Evolutionary conservation across 139 green algal species (phyloP), one percentile per base, ranked within the genome.

Genomic region (Coelastrella sp.): DNA sequence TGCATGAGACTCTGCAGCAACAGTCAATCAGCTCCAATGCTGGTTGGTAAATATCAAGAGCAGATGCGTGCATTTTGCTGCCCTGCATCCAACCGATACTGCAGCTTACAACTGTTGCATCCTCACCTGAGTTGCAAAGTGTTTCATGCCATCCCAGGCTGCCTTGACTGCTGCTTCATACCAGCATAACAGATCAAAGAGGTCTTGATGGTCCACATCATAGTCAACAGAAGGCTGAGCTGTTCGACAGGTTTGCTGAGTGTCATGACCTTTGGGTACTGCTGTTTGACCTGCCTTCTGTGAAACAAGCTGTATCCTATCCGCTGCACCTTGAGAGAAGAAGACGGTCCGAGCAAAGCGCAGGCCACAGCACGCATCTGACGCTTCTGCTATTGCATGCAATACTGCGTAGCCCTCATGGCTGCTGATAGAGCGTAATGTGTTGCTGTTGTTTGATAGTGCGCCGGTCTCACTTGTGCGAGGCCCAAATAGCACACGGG

Each of bases 151-250:
- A 40, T 17, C 9, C 75, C 75, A 82, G 2, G 53, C 75, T 34
- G 51, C 75, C 37, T 82, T 53, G 23, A 82, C 75, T 3, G 25
- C 37, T n/a, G 34, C 43, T n/a, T 38, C 45, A 35, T 82, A 82
- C 75, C 75, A 82, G 2, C 7, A n/a, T 53, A 82, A 45, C 35
- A 82, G n/a, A 35, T 82, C 75, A 69, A 82, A 53, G 51, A 82
- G 25, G 75, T 82, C 75, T 15, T 43, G 25, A 35, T 82, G 75
- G 35, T 82, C 75, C 50, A 71, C 51, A 21, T 82, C 75, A 82
- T 35, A 57, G 37, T 72, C 75, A 69, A 69, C 62, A 27, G 40
- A 32, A 32, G 53, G 25, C 19, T 53, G 64, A 27, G 5, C 7
- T n/a, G n/a, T n/a, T n/a, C n/a, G n/a, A n/a, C n/a, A n/a, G n/a